Evolutionary conservation across 1,284 basidiomycete genomes (phyloP), one percentile per base, ranked within the genome.

Genomic region (Marasmius fiardii): DNA sequence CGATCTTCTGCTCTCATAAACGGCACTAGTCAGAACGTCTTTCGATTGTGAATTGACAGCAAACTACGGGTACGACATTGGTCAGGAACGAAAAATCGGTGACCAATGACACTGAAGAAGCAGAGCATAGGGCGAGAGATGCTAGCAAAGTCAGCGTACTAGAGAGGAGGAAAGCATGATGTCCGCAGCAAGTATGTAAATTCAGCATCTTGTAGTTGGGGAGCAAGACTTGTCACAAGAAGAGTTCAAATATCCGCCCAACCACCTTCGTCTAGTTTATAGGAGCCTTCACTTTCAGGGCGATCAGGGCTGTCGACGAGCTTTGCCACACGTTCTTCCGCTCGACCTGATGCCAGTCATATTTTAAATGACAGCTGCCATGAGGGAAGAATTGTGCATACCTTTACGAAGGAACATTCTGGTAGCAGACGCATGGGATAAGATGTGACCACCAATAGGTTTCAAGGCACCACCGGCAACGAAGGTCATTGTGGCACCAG

Each of bases 311-410:
- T 94, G 68, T 97, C 94, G 41, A 94, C 90, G 2, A 97, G 79
- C 68, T 96, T 97, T n/a, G 93, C 93, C 28, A 96, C 92, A 56
- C 94, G 88, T 73, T 97, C 94, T 68, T 96, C 94, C 4, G 92
- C 94, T 45, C 93, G 86, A 60, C 94, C 93, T 90, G 62, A 20
- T 48, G 21, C 24, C 33, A 12, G 37, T n/a, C n/a, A n/a, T n/a
- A n/a, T 12, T 50, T 23, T 23, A 7, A 23, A 53, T 31, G 12
- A 24, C 4, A 21, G 35, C 39, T 6, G 11, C 44, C 49, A 54
- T 11, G 14, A 31, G 43, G 7, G 11, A 20, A 31, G 24, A 21
- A 6, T 16, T 44, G 8, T 16, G 61, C 67, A 60, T 60, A 87
- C 93, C 93, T 82, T 94, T 94, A n/a, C 92, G 81, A 57, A 94